Evolutionary conservation across 108 stramenopile species (phyloP).

Genomic region (Stephanodiscus minutulus): DNA sequence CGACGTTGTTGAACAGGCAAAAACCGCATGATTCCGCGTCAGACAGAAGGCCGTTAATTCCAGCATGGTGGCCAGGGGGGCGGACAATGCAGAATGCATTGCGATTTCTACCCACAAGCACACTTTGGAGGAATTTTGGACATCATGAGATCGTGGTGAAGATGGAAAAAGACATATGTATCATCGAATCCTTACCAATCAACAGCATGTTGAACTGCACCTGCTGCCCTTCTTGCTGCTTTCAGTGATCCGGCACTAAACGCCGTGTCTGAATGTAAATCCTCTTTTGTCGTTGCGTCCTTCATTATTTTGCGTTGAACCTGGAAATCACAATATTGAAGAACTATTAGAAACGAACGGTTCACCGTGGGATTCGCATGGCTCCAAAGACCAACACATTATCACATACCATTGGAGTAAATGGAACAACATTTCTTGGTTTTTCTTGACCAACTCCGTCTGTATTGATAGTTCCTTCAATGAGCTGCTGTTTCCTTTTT

Average conservation of each 20-base stretch:
- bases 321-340: constrained; percentile 12
- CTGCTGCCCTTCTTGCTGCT: constrained; percentile 89
- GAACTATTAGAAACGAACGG: not conserved
- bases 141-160: constrained; percentile 4
- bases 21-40: constrained; percentile 96
- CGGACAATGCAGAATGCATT: constrained; percentile 97
- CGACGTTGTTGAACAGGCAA: constrained; percentile 98
- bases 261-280: constrained; percentile 82
- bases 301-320: constrained; percentile 76
- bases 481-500: constrained; percentile 50
- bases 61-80: constrained; percentile 99
- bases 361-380: not conserved
- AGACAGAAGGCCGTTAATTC: constrained; percentile 85
- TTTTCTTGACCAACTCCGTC: constrained; percentile 3
- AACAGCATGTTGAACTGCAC: constrained; percentile 93
- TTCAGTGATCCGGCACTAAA: constrained; percentile 88
- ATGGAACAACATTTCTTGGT: constrained; percentile 67
- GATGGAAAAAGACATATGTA: not conserved
- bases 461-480: constrained; percentile 32
- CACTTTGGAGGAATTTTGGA: constrained; percentile 37
- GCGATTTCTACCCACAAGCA: constrained; percentile 81
- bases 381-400: not conserved
- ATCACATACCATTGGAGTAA: constrained; percentile 76
- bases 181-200: constrained; percentile 62
- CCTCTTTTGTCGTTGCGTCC: constrained; percentile 62